Percentiles rank a stretch among this genome's conserved stretches.
phyloP scores from a whole-genome alignment of 345 rosid genomes.

The Capsella bursapastoris region DNA sequence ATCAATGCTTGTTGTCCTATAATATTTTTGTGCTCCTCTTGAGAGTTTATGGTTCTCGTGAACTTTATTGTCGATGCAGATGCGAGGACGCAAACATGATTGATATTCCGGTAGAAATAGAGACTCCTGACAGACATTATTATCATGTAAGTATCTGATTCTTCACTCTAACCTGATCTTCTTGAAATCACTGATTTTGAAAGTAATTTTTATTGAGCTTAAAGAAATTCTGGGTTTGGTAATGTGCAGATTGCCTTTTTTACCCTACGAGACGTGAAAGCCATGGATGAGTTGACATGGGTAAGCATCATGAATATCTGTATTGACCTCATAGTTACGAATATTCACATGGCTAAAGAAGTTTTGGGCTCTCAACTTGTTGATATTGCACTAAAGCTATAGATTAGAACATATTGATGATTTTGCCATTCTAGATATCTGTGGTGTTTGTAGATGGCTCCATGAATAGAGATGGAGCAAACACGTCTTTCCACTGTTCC shows the following conservation, averaged over 20 bases:
- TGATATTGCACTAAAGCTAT: slow-evolving; percentile 8
- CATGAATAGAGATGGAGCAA: slow-evolving; percentile 12
- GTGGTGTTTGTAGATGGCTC: not conserved
- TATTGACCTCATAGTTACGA: not conserved
- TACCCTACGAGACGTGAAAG: slow-evolving; percentile 70
- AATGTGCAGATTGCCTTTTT: slow-evolving; percentile 83
- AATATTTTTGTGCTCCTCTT: slow-evolving; percentile 1
- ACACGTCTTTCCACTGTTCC: slow-evolving; percentile 5
- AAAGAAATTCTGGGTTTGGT: slow-evolving; percentile 28
- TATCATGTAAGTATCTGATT: slow-evolving; percentile 68
- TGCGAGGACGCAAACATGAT: slow-evolving; percentile 87
- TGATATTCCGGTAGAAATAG: slow-evolving; percentile 91
- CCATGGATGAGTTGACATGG: slow-evolving; percentile 86
- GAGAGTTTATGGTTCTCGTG: slow-evolving; percentile 19
- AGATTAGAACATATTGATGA: slow-evolving; percentile 17
- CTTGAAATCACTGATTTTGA: not conserved
- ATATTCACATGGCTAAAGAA: slow-evolving; percentile 1
- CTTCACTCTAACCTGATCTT: not conserved
- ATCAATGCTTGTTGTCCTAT: slow-evolving; percentile 11
- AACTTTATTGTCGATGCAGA: slow-evolving; percentile 47
- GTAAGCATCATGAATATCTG: slow-evolving; percentile 50
- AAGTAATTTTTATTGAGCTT: slow-evolving; percentile 16
- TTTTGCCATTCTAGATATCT: slow-evolving; percentile 14
- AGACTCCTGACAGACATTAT: slow-evolving; percentile 82
- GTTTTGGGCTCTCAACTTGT: slow-evolving; percentile 5